These are phyloP conservation scores for Neoconidiobolus thromboides DNA, from an alignment of 371 early-diverging fungal species.

Conservation along the genomic window DNA sequence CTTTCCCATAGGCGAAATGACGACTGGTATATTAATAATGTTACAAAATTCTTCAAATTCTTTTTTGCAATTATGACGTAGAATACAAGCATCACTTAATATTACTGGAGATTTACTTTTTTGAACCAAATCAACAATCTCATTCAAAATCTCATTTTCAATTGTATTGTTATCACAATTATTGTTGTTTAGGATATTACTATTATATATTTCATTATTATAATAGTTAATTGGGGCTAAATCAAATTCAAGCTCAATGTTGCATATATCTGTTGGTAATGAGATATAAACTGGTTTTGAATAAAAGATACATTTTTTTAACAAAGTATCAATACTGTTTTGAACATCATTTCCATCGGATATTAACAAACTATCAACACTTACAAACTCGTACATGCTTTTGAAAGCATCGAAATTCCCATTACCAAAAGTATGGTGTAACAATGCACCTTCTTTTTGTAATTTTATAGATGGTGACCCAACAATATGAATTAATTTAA, in stretches of 20 bases:
- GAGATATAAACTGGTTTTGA: slow-evolving; percentile 19
- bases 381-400: slow-evolving; percentile 6
- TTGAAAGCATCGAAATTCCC: slow-evolving; percentile 23
- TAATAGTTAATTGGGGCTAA: slow-evolving; percentile 13
- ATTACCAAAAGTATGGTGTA: slow-evolving; percentile 32
- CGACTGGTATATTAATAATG: slow-evolving; percentile 17
- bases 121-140: slow-evolving; percentile 12
- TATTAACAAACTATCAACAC: slow-evolving; percentile 13
- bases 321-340: slow-evolving; percentile 17
- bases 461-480: slow-evolving; percentile 12
- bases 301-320: no score
- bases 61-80: slow-evolving; percentile 14
- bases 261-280: slow-evolving; percentile 22
- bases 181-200: no score
- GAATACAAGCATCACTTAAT: slow-evolving; percentile 21
- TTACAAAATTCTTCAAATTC: slow-evolving; percentile 15
- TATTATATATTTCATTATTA: slow-evolving; percentile 7
- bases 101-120: slow-evolving; percentile 16
- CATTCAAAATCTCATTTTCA: slow-evolving; percentile 8
- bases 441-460: slow-evolving; percentile 17
- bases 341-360: slow-evolving; percentile 23
- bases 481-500: slow-evolving; percentile 30
- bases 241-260: slow-evolving; percentile 10
- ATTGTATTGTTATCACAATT: no score
- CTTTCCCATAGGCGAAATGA: slow-evolving; percentile 24